phyloP scores from a whole-genome alignment of 2,329 filamentous ascomycete species.

The Clarireedia monteithiana region DNA sequence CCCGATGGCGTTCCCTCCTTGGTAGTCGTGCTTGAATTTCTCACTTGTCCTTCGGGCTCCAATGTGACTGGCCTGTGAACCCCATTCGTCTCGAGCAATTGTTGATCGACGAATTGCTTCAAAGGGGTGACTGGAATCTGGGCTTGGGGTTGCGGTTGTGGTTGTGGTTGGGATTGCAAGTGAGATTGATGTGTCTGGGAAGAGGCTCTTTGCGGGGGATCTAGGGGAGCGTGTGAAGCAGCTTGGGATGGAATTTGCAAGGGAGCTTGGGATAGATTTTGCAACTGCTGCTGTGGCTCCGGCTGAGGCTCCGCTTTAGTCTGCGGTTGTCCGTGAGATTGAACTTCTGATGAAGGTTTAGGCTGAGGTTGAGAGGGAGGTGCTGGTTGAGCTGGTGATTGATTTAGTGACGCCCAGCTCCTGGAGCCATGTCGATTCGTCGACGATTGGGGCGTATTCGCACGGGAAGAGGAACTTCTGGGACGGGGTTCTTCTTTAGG shows the following conservation, averaged over 20 bases:
- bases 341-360: neutral
- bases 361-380: neutral
- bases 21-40: conserved; percentile 16
- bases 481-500: neutral
- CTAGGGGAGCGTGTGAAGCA: neutral
- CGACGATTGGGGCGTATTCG: conserved; percentile 2
- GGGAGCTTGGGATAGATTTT: neutral
- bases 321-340: neutral
- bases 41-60: neutral
- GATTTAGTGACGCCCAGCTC: conserved; percentile 12
- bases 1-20: conserved; percentile 16
- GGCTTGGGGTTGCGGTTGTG: neutral
- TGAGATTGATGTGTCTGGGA: neutral
- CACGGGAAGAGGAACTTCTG: neutral
- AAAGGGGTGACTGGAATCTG: neutral
- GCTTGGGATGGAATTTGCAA: neutral
- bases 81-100: conserved; percentile 2
- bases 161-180: neutral
- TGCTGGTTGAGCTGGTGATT: neutral
- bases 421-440: neutral
- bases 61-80: neutral
- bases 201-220: neutral
- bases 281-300: neutral
- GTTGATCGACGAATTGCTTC: conserved; percentile 1
- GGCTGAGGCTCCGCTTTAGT: neutral